Conservation (phyloP, 805 yeast genomes). For the Cyberlindnera petersonii region DNA sequence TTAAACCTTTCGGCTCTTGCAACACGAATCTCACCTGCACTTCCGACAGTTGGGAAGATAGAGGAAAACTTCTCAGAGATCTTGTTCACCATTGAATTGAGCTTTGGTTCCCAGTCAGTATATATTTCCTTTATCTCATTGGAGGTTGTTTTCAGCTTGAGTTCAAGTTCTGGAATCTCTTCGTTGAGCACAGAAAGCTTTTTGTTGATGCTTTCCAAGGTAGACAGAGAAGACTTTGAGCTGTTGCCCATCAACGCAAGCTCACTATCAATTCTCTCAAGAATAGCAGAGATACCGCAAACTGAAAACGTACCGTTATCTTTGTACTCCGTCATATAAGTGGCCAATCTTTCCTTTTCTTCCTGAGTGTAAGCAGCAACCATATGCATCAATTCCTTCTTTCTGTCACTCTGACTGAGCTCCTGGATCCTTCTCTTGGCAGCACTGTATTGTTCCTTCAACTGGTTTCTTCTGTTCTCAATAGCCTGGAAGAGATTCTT, state of each 20-base stretch:
- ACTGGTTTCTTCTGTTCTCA: slow-evolving; percentile 27
- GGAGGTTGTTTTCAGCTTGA: slow-evolving; percentile 18
- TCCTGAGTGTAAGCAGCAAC: slow-evolving; percentile 37
- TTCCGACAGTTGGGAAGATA: slow-evolving; percentile 71
- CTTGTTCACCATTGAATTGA: slow-evolving; percentile 46
- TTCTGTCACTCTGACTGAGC: slow-evolving; percentile 23
- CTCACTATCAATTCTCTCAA: slow-evolving; percentile 46
- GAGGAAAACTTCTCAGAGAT: slow-evolving; percentile 64
- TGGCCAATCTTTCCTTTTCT: slow-evolving; percentile 36
- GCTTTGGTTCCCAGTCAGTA: slow-evolving; percentile 56
- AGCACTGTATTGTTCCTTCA: slow-evolving; percentile 26
- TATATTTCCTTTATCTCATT: slow-evolving; percentile 37
- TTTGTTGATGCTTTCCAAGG: slow-evolving; percentile 29
- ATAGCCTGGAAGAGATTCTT: slow-evolving; percentile 30
- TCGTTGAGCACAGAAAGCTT: slow-evolving; percentile 24
- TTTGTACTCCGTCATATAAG: slow-evolving; percentile 38
- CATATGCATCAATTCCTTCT: slow-evolving; percentile 25
- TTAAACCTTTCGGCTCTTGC: slow-evolving; percentile 49
- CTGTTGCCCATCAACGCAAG: slow-evolving; percentile 32
- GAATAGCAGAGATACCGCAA: slow-evolving; percentile 34
- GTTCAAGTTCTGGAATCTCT: slow-evolving; percentile 16
- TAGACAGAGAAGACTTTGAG: slow-evolving; percentile 36
- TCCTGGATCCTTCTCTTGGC: slow-evolving; percentile 28
- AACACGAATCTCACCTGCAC: slow-evolving; percentile 76
- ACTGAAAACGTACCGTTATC: slow-evolving; percentile 36